Evolutionary conservation across 768 basidiomycete species (phyloP).

Genomic region (Galerina sulciceps): DNA sequence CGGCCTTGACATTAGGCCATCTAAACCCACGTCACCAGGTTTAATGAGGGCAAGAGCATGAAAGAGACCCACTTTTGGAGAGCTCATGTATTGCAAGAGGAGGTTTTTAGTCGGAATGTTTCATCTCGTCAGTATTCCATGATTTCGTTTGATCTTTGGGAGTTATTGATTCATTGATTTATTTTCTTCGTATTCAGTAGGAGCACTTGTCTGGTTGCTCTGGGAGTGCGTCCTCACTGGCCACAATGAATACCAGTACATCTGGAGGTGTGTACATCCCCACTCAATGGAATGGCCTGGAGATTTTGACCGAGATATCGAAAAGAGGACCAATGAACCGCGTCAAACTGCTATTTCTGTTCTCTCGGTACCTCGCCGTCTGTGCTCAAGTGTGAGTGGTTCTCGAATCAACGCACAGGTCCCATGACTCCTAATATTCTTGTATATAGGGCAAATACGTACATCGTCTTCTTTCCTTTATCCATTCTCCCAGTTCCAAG

Average conservation of each 20-base stretch:
- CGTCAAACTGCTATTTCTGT: constrained; percentile 17
- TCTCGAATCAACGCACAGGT: not conserved
- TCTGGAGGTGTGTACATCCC: constrained; percentile 13
- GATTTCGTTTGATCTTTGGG: not conserved
- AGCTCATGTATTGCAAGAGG: constrained; percentile 1
- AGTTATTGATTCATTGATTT: not conserved
- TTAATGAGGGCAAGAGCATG: constrained; percentile 3
- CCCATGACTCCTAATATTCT: not conserved
- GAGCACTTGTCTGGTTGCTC: constrained; percentile 14
- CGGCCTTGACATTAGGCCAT: not conserved
- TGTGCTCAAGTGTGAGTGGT: constrained; percentile 16
- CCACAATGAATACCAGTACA: constrained; percentile 12
- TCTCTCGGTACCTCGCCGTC: constrained; percentile 18
- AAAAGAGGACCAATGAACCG: constrained; percentile 15
- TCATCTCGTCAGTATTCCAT: constrained; percentile 7
- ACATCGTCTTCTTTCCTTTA: constrained; percentile 7
- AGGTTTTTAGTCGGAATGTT: constrained; percentile 9
- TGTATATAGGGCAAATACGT: constrained; percentile 11
- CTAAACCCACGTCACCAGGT: constrained; percentile 1
- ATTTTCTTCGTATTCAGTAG: constrained; percentile 7
- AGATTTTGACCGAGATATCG: not conserved
- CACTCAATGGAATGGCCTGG: not conserved
- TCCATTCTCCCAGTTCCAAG: constrained; percentile 11
- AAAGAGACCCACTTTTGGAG: constrained; percentile 1
- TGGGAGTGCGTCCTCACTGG: constrained; percentile 17